Conservation (phyloP, 2,329 filamentous ascomycete genomes). For the Spiromastix sp. region DNA sequence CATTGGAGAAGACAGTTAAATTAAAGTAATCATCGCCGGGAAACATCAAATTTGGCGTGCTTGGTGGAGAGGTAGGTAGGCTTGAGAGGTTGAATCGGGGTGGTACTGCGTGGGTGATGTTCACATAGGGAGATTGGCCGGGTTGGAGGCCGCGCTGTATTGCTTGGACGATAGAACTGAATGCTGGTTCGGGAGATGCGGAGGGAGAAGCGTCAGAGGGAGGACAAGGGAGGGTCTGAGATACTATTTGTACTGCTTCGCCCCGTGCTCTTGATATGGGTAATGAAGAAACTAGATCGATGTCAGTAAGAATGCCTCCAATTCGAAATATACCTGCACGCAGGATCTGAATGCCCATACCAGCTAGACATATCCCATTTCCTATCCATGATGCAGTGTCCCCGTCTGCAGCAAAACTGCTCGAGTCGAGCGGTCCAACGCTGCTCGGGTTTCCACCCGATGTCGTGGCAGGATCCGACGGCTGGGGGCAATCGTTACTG, state of each 20-base stretch:
- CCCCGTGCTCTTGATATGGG: constrained; percentile 26
- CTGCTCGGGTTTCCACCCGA: too few relatives aligned
- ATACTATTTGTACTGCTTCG: constrained; percentile 43
- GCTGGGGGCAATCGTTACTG: not conserved
- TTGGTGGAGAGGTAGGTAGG: constrained; percentile 52
- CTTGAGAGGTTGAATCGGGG: constrained; percentile 52
- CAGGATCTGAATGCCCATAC: constrained; percentile 2
- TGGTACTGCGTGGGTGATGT: constrained; percentile 54
- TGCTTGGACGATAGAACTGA: constrained; percentile 43
- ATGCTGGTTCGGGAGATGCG: constrained; percentile 25
- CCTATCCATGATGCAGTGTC: constrained; percentile 3
- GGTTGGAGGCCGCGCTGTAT: constrained; percentile 44
- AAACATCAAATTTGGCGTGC: constrained; percentile 40
- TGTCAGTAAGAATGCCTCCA: not conserved
- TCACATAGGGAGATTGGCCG: constrained; percentile 48
- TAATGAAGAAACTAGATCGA: constrained; percentile 26
- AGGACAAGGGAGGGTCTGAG: constrained; percentile 50
- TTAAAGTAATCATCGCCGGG: constrained; percentile 53
- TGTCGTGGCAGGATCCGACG: not conserved
- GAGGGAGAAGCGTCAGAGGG: constrained; percentile 25
- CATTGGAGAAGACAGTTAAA: constrained; percentile 50
- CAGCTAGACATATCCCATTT: constrained; percentile 4
- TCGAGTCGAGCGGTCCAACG: too few relatives aligned
- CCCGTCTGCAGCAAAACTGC: not conserved
- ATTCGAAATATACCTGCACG: not conserved